Evolutionary conservation across 192 early-diverging fungal genomes (phyloP).

Genomic region (Podila epicladia): DNA sequence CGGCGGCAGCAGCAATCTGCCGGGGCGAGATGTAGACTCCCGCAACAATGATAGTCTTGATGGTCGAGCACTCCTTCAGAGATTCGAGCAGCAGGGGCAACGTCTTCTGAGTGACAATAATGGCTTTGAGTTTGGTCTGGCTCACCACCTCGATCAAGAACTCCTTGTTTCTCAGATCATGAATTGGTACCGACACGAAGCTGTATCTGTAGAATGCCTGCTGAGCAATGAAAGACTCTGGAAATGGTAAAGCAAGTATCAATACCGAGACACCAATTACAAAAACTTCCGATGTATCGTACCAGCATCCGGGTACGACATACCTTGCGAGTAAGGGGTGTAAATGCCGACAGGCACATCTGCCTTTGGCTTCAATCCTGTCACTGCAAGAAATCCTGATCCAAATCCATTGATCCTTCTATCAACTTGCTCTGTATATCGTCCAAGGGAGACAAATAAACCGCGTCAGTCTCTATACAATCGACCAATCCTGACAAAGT

Average conservation of each 20-base stretch:
- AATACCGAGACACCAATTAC: too few relatives aligned
- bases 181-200: constrained; percentile 47
- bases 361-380: constrained; percentile 40
- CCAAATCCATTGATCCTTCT: constrained; percentile 50
- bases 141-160: constrained; percentile 35
- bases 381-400: constrained; percentile 43
- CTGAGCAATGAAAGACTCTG: constrained; percentile 44
- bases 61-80: constrained; percentile 20
- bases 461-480: neutral
- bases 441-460: neutral
- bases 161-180: constrained; percentile 28
- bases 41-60: constrained; percentile 39
- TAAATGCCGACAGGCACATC: constrained; percentile 47
- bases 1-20: constrained; percentile 19
- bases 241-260: neutral
- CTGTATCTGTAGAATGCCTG: constrained; percentile 50
- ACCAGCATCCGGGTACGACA: neutral
- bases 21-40: constrained; percentile 25
- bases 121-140: constrained; percentile 51
- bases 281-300: too few relatives aligned
- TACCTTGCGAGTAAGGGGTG: constrained; percentile 56
- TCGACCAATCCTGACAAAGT: too few relatives aligned
- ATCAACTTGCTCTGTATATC: constrained; percentile 30
- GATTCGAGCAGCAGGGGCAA: constrained; percentile 26
- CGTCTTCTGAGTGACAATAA: constrained; percentile 30